These are phyloP conservation scores for Pythium guiyangense DNA, from an alignment of 352 stramenopile species.

Conservation along the genomic window DNA sequence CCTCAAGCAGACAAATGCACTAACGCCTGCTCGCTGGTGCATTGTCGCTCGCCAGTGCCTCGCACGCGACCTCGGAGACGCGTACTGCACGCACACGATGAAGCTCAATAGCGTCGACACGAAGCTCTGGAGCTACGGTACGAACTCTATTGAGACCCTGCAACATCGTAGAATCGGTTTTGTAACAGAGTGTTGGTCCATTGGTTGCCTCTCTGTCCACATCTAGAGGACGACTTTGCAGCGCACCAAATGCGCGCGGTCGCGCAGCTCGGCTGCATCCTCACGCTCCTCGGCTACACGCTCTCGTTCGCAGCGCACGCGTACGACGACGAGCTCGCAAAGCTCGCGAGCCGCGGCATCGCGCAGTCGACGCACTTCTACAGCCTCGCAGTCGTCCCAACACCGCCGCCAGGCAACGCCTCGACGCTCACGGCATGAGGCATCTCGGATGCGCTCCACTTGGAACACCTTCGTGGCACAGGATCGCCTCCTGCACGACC, in stretches of 20 bases:
- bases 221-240: slow-evolving; percentile 18
- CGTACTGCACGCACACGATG: slow-evolving; percentile 38
- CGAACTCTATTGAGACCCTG: background rate
- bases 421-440: background rate
- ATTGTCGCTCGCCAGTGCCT: slow-evolving; percentile 12
- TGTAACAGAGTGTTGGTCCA: background rate
- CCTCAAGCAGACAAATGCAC: background rate
- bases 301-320: slow-evolving; percentile 39
- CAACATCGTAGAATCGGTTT: no score
- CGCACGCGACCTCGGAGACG: slow-evolving; percentile 19
- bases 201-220: background rate
- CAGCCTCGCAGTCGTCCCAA: slow-evolving; percentile 9
- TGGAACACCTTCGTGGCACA: no score
- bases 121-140: slow-evolving; percentile 47
- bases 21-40: no score
- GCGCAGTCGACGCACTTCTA: slow-evolving; percentile 14
- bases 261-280: slow-evolving; percentile 38
- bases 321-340: slow-evolving; percentile 13
- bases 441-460: no score
- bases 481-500: no score
- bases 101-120: slow-evolving; percentile 20
- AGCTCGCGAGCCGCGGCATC: slow-evolving; percentile 1
- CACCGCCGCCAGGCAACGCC: slow-evolving; percentile 2
- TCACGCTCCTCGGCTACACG: slow-evolving; percentile 55
- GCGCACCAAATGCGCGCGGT: slow-evolving; percentile 36